These are phyloP conservation scores for Clavispora asparagi DNA, from an alignment of 805 yeast species.

Conservation along the genomic window DNA sequence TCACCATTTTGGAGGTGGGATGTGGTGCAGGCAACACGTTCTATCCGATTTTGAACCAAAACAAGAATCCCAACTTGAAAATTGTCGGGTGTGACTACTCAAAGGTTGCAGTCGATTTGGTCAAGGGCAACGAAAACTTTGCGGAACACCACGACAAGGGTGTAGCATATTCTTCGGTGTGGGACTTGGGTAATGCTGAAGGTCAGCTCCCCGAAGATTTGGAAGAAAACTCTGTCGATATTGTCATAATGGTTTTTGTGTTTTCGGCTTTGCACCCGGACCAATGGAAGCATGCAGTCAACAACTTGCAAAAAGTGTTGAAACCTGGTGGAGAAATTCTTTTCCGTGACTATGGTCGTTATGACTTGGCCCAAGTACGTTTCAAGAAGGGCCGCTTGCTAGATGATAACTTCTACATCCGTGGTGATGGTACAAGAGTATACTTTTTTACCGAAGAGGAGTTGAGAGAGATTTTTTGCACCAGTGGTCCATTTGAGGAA, in stretches of 20 bases:
- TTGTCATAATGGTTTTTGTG: constrained; percentile 92
- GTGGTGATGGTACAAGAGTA: constrained; percentile 98
- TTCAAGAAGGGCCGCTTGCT: constrained; percentile 82
- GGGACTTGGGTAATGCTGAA: constrained; percentile 86
- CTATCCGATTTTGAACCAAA: constrained; percentile 81
- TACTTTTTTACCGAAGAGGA: constrained; percentile 97
- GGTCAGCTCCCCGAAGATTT: constrained; percentile 78
- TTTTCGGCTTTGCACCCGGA: constrained; percentile 87
- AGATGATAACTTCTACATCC: constrained; percentile 89
- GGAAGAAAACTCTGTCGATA: constrained; percentile 76
- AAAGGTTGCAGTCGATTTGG: constrained; percentile 83
- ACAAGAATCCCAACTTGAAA: constrained; percentile 69
- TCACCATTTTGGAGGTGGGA: constrained; percentile 83
- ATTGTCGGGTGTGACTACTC: constrained; percentile 89
- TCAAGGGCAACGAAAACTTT: constrained; percentile 58
- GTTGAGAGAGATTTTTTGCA: constrained; percentile 60
- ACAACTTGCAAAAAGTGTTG: constrained; percentile 62
- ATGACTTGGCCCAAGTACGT: constrained; percentile 91
- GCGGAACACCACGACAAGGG: constrained; percentile 42
- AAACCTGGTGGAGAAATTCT: constrained; percentile 91
- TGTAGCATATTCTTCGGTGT: constrained; percentile 75
- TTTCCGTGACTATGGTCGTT: constrained; percentile 92
- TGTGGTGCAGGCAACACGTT: constrained; percentile 98
- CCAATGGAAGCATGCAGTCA: constrained; percentile 83
- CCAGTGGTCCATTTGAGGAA: constrained; percentile 52